Evolutionary conservation across 108 stramenopile species (phyloP).

Genomic region (Skeletonema potamos): DNA sequence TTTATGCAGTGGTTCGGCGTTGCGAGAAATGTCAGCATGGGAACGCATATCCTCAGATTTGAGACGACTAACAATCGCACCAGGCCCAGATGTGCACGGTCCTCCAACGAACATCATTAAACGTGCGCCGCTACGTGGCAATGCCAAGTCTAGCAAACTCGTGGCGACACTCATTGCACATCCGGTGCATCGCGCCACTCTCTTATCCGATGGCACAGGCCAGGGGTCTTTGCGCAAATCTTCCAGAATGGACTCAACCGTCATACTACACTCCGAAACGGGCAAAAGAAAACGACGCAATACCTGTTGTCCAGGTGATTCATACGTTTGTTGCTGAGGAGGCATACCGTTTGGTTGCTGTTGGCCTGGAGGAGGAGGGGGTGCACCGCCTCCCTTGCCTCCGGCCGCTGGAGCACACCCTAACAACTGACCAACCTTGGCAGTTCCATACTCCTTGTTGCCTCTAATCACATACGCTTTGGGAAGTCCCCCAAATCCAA

Average conservation of each 20-base stretch:
- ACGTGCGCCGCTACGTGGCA: conserved; percentile 90
- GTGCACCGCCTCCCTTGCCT: conserved; percentile 1
- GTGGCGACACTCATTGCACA: conserved; percentile 89
- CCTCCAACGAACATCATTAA: conserved; percentile 97
- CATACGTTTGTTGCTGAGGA: conserved; percentile 15
- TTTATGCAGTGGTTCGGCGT: conserved; percentile 87
- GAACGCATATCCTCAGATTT: conserved; percentile 92
- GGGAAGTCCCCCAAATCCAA: conserved; percentile 90
- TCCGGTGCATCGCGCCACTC: conserved; percentile 93
- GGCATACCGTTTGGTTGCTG: conserved; percentile 38
- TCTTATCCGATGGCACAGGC: conserved; percentile 91
- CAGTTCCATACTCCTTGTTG: conserved; percentile 84
- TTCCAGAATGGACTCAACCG: conserved; percentile 93
- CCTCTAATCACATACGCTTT: conserved; percentile 95
- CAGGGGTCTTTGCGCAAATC: conserved; percentile 97
- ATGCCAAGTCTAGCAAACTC: conserved; percentile 86
- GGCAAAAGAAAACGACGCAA: conserved; percentile 91
- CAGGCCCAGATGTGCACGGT: conserved; percentile 97
- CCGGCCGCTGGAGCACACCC: conserved; percentile 49
- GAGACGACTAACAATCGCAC: conserved; percentile 84
- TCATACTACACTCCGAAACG: conserved; percentile 91
- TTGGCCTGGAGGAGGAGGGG: conserved; percentile 37
- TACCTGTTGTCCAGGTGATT: conserved; percentile 66
- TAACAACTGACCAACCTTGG: conserved; percentile 86
- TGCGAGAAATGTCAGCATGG: conserved; percentile 91